Evolutionary conservation across 2,329 filamentous ascomycete species (phyloP).

Genomic region (Fusarium burgessii): DNA sequence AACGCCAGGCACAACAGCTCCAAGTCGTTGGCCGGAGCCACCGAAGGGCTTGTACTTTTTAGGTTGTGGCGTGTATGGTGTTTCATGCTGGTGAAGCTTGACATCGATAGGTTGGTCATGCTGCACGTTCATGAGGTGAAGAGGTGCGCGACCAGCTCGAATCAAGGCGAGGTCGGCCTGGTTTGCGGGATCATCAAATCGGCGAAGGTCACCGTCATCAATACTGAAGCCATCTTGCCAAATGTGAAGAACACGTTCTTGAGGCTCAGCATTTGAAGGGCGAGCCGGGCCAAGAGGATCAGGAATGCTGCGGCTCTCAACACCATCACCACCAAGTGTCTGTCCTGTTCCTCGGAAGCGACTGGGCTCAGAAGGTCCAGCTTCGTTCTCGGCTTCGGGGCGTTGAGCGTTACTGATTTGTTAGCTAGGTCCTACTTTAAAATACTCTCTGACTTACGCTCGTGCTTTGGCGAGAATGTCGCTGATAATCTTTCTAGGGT

Average conservation of each 20-base stretch:
- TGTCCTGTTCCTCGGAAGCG: constrained; percentile 78
- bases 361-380: constrained; percentile 62
- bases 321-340: constrained; percentile 82
- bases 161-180: constrained; percentile 80
- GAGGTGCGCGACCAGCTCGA: constrained; percentile 78
- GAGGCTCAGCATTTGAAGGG: constrained; percentile 57
- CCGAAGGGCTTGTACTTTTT: constrained; percentile 81
- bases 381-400: constrained; percentile 62
- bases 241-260: constrained; percentile 78
- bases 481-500: constrained; percentile 68
- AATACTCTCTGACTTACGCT: constrained; percentile 58
- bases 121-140: constrained; percentile 82
- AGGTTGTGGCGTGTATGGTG: constrained; percentile 76
- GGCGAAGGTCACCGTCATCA: constrained; percentile 81
- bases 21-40: constrained; percentile 78
- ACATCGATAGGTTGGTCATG: constrained; percentile 83
- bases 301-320: constrained; percentile 75
- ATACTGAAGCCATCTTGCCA: constrained; percentile 90
- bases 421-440: constrained; percentile 10
- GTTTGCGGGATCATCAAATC: constrained; percentile 84
- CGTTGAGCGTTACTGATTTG: constrained; percentile 69
- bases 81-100: constrained; percentile 80
- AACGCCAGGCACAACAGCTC: constrained; percentile 79
- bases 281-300: constrained; percentile 62
- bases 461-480: constrained; percentile 74